Conservation (phyloP, 257 asterid genomes). For the Nicotiana tabacum region DNA sequence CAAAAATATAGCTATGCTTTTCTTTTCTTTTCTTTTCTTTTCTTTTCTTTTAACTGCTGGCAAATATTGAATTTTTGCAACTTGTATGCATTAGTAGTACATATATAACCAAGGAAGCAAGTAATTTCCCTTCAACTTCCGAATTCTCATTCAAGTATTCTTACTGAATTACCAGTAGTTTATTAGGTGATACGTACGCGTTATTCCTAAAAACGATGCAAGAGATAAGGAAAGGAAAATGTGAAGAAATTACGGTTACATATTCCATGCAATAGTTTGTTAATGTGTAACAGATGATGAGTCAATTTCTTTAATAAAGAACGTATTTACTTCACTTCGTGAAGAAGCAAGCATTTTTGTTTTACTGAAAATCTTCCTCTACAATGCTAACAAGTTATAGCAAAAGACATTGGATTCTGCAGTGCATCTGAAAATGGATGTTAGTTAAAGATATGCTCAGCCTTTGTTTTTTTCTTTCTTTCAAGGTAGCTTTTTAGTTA, state of each 20-base stretch:
- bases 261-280: neutral
- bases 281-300: too few species aligned
- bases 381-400: neutral
- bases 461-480: neutral
- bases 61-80: neutral
- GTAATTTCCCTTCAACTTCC: constrained; percentile 7
- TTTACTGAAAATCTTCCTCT: neutral
- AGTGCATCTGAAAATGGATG: neutral
- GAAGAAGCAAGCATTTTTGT: neutral
- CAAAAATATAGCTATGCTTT: neutral
- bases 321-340: too few species aligned
- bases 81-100: neutral
- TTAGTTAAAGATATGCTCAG: neutral
- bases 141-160: neutral
- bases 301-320: too few species aligned
- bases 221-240: neutral
- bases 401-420: neutral
- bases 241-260: neutral
- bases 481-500: neutral
- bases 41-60: neutral
- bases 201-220: neutral
- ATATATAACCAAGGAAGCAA: neutral
- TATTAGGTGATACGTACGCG: neutral
- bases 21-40: neutral
- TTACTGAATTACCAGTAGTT: neutral